Evolutionary conservation across 2,329 filamentous ascomycete species (phyloP).

Genomic region (Daldinia eschscholtzii): DNA sequence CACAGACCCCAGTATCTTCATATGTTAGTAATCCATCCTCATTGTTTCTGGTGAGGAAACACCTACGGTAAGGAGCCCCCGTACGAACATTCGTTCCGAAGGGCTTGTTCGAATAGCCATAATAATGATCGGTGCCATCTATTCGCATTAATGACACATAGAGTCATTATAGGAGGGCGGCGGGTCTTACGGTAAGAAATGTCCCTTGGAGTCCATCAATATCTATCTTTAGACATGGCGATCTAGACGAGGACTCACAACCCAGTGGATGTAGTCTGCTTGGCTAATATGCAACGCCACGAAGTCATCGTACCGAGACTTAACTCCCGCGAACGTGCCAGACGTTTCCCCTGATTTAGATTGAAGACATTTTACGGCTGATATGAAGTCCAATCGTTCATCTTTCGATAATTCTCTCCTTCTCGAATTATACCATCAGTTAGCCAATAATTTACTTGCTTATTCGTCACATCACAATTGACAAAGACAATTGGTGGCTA

Average conservation of each 20-base stretch:
- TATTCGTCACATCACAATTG: neutral
- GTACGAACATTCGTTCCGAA: constrained; percentile 31
- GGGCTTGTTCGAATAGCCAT: constrained; percentile 37
- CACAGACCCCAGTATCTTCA: constrained; percentile 32
- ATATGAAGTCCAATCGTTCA: constrained; percentile 54
- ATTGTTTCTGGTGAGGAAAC: neutral
- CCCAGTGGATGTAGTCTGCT: constrained; percentile 55
- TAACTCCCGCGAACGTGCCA: constrained; percentile 53
- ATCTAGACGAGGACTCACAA: constrained; percentile 26
- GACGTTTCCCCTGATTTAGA: constrained; percentile 49
- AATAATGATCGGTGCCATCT: constrained; percentile 41
- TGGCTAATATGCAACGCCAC: constrained; percentile 59
- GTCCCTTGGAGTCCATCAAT: constrained; percentile 22
- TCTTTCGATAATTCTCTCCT: constrained; percentile 27
- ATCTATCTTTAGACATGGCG: neutral
- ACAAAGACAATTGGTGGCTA: neutral
- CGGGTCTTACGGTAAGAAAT: constrained; percentile 26
- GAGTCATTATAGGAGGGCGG: neutral
- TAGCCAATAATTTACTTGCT: constrained; percentile 3
- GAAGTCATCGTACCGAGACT: constrained; percentile 61
- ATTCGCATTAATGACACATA: neutral
- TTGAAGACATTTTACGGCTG: constrained; percentile 57
- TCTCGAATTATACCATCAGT: neutral
- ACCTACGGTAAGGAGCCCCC: constrained; percentile 36
- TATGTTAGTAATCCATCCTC: constrained; percentile 12